Percentiles rank a stretch among this genome's conserved stretches.
Conservation (phyloP, 108 stramenopile species). For the Craspedostauros australis region DNA sequence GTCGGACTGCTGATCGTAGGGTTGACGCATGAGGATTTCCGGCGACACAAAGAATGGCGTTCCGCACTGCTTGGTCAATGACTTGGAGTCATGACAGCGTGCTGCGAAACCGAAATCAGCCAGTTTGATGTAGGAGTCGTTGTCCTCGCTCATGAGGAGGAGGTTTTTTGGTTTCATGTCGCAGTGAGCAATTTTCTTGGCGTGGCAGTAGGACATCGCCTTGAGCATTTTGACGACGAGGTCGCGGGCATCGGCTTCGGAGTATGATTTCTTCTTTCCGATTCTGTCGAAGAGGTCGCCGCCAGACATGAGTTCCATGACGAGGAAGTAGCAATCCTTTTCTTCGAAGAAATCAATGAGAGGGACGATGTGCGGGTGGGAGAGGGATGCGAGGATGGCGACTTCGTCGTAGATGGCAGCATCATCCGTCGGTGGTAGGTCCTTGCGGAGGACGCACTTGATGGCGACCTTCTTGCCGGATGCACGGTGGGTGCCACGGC, state of each 20-base stretch:
- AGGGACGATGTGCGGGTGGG: slow-evolving; percentile 84
- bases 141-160: slow-evolving; percentile 62
- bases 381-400: slow-evolving; percentile 70
- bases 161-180: slow-evolving; percentile 94
- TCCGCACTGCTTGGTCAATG: slow-evolving; percentile 80
- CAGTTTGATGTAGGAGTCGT: slow-evolving; percentile 78
- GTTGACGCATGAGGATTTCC: slow-evolving; percentile 78
- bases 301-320: slow-evolving; percentile 87
- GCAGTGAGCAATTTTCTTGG: slow-evolving; percentile 70
- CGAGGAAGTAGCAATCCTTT: slow-evolving; percentile 77
- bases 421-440: slow-evolving; percentile 72
- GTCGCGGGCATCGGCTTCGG: slow-evolving; percentile 80
- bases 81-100: slow-evolving; percentile 57
- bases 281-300: slow-evolving; percentile 92
- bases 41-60: slow-evolving; percentile 96
- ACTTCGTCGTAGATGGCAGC: slow-evolving; percentile 87
- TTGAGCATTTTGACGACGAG: slow-evolving; percentile 71
- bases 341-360: slow-evolving; percentile 92
- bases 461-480: slow-evolving; percentile 81
- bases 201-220: slow-evolving; percentile 72
- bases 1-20: slow-evolving; percentile 84
- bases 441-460: slow-evolving; percentile 75
- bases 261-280: slow-evolving; percentile 75
- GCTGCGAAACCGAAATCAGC: slow-evolving; percentile 93
- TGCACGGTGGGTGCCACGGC: slow-evolving; percentile 80